Conservation (phyloP, 108 stramenopile genomes). For the Conticribra weissflogii region DNA sequence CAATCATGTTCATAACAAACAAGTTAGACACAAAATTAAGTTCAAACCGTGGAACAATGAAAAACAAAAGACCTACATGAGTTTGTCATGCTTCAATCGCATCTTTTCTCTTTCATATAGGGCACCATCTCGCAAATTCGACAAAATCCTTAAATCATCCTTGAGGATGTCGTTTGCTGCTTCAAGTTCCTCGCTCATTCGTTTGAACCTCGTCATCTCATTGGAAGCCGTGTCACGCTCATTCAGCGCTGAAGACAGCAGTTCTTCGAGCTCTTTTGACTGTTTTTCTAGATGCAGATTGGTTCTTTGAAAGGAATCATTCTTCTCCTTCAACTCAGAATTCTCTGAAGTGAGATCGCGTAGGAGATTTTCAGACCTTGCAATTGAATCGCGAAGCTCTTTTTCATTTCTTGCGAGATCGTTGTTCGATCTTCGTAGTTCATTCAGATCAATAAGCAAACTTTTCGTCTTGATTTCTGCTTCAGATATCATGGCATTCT, state of each 20-base stretch:
- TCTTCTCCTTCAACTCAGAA: constrained; percentile 34
- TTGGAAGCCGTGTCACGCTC: constrained; percentile 15
- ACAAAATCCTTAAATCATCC: neutral
- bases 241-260: constrained; percentile 6
- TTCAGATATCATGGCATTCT: no score
- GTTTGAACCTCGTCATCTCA: constrained; percentile 6
- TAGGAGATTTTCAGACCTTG: neutral
- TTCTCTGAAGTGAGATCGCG: constrained; percentile 10
- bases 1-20: neutral
- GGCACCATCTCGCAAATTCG: constrained; percentile 14
- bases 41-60: neutral
- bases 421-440: neutral
- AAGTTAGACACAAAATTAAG: neutral
- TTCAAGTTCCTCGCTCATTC: neutral
- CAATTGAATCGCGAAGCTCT: neutral
- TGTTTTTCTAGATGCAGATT: constrained; percentile 10
- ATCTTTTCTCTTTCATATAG: constrained; percentile 16
- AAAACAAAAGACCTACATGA: constrained; percentile 1
- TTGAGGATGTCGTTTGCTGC: constrained; percentile 18
- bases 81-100: constrained; percentile 24
- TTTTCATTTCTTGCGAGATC: neutral
- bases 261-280: constrained; percentile 18
- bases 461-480: no score
- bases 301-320: constrained; percentile 7
- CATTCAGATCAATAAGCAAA: no score